Base-by-base conservation (phyloP, 2,329 filamentous ascomycete genomes). In the Exophiala sideris region DNA sequence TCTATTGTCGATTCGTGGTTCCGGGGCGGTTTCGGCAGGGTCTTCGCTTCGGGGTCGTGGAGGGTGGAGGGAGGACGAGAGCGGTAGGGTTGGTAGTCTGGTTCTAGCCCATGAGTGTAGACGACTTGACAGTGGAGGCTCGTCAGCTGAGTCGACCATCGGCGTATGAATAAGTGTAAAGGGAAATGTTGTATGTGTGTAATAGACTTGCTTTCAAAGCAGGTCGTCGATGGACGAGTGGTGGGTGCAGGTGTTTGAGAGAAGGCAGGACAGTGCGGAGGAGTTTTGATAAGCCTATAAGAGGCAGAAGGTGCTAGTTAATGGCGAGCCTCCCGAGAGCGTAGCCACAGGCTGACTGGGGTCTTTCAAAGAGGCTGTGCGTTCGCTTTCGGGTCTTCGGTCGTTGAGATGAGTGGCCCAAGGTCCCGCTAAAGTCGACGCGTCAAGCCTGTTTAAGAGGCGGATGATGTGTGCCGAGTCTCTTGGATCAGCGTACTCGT, bases 111-210 rank as follows among this genome's bases (percentile, higher is more conserved):
- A 75, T 63, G 74, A 76, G 69, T 76, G 74, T 69, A 76, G 72
- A 71, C 74, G 77, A 71, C 75, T 73, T 73, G 71, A 66, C 72
- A 74, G 69, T 68, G 73, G 73, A 66, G 73, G 71, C 56, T 76
- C 71, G 73, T 80, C 76, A 71, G 73, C 71, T 65, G 74, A 68
- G 73, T 79, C 75, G 78, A 78, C 78, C 78, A 80, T 81, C 76
- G 74, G 62, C 62, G 57, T 56, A 62, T 52, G 58, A 56, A 36
- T 56, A 35, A 45, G 50, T 44, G 46, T 57, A 33, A 18, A 56
- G 53, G 53, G 55, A 45, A 60, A 52, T 58, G 38, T 18, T 52
- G 54, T 50, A 53, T 8, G 48, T 20, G 48, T 51, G 46, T 50
- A 56, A 55, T 52, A 62, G 59, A 51, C 59, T 54, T 58, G 57